Conservation (phyloP, 2,329 filamentous ascomycete genomes). For the Ascosphaera apis region DNA sequence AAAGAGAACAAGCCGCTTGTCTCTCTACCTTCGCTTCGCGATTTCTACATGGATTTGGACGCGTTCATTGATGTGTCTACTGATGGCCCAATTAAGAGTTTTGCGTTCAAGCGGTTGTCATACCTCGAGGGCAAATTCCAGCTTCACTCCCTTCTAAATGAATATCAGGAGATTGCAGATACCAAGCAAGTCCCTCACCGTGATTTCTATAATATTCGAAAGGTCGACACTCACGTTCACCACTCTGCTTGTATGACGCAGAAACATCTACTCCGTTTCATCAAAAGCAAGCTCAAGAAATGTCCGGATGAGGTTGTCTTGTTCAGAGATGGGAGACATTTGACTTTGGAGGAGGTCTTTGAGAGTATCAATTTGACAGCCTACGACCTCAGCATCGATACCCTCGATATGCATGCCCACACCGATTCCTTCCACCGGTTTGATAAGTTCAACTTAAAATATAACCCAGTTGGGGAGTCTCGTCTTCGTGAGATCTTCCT, state of each 20-base stretch:
- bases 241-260: constrained; percentile 99
- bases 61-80: constrained; percentile 70
- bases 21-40: constrained; percentile 70
- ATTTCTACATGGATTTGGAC: constrained; percentile 92
- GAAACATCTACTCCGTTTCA: constrained; percentile 92
- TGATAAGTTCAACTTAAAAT: constrained; percentile 98
- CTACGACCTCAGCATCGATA: constrained; percentile 95
- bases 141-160: constrained; percentile 75
- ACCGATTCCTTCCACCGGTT: constrained; percentile 97
- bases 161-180: constrained; percentile 94
- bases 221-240: constrained; percentile 97
- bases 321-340: constrained; percentile 71
- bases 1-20: constrained; percentile 47
- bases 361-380: constrained; percentile 93
- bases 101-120: constrained; percentile 80
- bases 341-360: constrained; percentile 84
- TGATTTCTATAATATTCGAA: constrained; percentile 97
- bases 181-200: constrained; percentile 93
- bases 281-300: constrained; percentile 99
- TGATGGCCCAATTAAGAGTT: constrained; percentile 89
- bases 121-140: constrained; percentile 97
- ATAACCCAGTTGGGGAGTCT: constrained; percentile 92
- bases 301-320: constrained; percentile 83
- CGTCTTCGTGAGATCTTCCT: constrained; percentile 91
- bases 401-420: constrained; percentile 96